These are phyloP conservation scores for Colletotrichum lentis DNA, from an alignment of 2,329 filamentous ascomycete species.

Conservation along the genomic window DNA sequence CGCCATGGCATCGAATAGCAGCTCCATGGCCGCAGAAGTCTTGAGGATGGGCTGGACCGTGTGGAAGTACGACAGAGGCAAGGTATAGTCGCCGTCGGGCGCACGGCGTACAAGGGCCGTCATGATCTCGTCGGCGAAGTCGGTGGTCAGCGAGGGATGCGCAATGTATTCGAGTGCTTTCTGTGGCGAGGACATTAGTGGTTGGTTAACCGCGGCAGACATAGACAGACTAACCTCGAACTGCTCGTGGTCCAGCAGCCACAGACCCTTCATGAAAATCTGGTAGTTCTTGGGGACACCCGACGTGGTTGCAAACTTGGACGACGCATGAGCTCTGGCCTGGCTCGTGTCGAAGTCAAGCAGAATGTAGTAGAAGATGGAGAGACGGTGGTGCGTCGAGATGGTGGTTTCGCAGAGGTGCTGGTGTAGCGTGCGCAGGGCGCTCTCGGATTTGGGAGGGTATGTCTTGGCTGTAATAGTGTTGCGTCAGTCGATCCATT, in stretches of 20 bases:
- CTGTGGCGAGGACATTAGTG: conserved; percentile 46
- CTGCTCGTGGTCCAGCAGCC: conserved; percentile 77
- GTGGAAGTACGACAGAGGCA: conserved; percentile 81
- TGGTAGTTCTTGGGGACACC: conserved; percentile 79
- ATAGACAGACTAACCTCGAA: conserved; percentile 61
- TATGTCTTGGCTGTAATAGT: conserved; percentile 67
- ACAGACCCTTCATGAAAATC: conserved; percentile 82
- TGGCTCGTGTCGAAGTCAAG: conserved; percentile 72
- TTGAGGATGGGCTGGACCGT: conserved; percentile 77
- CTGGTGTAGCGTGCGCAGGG: conserved; percentile 74
- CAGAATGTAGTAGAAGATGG: conserved; percentile 83
- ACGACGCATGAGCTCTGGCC: conserved; percentile 60
- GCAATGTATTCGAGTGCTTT: conserved; percentile 77
- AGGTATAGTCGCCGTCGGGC: conserved; percentile 65
- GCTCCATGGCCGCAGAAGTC: conserved; percentile 66
- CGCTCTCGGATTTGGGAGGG: conserved; percentile 74
- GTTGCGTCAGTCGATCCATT: not conserved
- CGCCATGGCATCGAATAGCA: conserved; percentile 75
- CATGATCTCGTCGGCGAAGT: conserved; percentile 85
- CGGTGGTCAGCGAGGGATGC: conserved; percentile 79
- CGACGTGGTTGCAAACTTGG: conserved; percentile 66
- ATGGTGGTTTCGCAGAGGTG: conserved; percentile 71
- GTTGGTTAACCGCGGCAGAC: too few species aligned
- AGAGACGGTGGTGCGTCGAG: conserved; percentile 79
- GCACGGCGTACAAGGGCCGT: conserved; percentile 71